Evolutionary conservation across 2,329 filamentous ascomycete genomes (phyloP).

Genomic region (Aspergillus viridinutans): DNA sequence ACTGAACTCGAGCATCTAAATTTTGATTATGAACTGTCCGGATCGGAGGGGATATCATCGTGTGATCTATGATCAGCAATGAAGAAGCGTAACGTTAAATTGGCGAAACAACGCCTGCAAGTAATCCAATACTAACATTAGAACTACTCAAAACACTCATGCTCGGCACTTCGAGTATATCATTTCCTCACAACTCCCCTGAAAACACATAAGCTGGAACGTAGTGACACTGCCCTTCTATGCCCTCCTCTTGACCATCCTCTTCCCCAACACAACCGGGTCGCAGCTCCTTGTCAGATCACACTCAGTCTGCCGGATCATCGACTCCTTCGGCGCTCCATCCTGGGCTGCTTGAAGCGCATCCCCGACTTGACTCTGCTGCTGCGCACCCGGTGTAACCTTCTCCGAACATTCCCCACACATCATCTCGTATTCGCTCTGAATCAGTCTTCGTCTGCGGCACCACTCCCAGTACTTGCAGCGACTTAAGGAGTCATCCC

Average conservation of each 20-base stretch:
- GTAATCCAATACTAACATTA: not conserved
- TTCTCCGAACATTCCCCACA: conserved; percentile 15
- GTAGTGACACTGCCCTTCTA: not conserved
- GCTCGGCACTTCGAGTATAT: not conserved
- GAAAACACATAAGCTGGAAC: not conserved
- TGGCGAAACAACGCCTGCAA: not conserved
- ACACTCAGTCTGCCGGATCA: not conserved
- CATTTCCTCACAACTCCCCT: not conserved
- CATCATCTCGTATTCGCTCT: conserved; percentile 6
- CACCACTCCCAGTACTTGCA: conserved; percentile 6
- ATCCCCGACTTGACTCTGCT: not conserved
- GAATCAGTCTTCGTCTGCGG: conserved; percentile 6
- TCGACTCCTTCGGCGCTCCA: not conserved
- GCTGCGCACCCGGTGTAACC: conserved; percentile 4
- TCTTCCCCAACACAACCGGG: not conserved
- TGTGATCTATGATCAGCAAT: not conserved
- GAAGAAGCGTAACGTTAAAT: not conserved
- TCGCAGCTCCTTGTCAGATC: not conserved
- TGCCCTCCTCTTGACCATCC: not conserved
- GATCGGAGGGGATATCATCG: not conserved
- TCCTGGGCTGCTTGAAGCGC: not conserved
- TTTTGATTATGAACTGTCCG: not conserved
- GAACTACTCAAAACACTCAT: not conserved
- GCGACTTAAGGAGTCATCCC: conserved; percentile 5
- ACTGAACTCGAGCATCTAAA: conserved; percentile 33